A percentile compares a stretch with the other conserved stretches of the same genome.
Conservation (phyloP, 495 filamentous ascomycete species). For the Aspergillus carlsbadensis region DNA sequence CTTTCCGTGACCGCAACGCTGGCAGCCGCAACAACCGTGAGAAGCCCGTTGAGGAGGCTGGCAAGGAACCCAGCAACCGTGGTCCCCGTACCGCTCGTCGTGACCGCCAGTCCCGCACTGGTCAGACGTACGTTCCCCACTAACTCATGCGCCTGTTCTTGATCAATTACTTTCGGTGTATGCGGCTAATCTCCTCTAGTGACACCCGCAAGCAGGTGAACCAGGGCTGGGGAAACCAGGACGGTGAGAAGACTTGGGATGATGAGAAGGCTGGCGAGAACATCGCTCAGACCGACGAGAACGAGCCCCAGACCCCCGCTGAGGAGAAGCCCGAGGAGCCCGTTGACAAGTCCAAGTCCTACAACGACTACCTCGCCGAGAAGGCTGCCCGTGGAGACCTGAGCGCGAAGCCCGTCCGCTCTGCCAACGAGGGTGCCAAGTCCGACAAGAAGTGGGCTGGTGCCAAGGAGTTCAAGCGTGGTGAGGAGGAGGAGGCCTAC, state of each 20-base stretch:
- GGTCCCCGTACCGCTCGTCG: constrained; percentile 60
- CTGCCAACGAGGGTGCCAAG: constrained; percentile 87
- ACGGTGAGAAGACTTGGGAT: constrained; percentile 75
- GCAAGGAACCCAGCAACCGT: constrained; percentile 44
- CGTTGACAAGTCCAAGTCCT: constrained; percentile 86
- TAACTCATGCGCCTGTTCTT: not conserved
- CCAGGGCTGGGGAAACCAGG: constrained; percentile 83
- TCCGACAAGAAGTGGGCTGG: constrained; percentile 86
- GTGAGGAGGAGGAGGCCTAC: constrained; percentile 71
- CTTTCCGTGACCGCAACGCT: constrained; percentile 87
- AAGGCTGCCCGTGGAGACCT: constrained; percentile 78
- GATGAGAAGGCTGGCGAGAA: constrained; percentile 87
- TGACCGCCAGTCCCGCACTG: constrained; percentile 80
- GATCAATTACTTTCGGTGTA: not conserved
- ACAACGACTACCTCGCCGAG: constrained; percentile 84
- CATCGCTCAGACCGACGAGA: constrained; percentile 80
- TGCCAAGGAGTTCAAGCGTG: constrained; percentile 73
- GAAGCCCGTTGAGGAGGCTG: constrained; percentile 72
- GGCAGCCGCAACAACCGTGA: constrained; percentile 79
- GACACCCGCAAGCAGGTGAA: constrained; percentile 91
- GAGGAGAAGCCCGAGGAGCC: constrained; percentile 56
- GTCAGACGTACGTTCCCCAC: constrained; percentile 58
- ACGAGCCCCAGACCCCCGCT: constrained; percentile 52
- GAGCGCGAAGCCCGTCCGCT: constrained; percentile 68
- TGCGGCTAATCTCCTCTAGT: constrained; percentile 37